Conservation (phyloP, 257 asterid genomes). For the Cordia subcordata region DNA sequence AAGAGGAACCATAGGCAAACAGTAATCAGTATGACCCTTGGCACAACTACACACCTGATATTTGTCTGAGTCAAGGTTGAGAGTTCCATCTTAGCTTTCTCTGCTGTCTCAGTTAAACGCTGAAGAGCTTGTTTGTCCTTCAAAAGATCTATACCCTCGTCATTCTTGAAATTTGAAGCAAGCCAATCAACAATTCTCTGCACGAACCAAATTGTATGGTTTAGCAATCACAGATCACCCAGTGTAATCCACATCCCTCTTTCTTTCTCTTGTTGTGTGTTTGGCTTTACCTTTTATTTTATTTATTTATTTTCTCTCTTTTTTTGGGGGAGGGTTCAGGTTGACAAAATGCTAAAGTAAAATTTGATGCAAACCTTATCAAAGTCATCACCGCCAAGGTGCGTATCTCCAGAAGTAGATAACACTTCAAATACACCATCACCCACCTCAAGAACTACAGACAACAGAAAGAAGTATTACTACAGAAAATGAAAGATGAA, state of each 20-base stretch:
- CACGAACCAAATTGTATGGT: slow-evolving; percentile 1
- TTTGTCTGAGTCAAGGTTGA: slow-evolving; percentile 89
- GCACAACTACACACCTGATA: slow-evolving; percentile 43
- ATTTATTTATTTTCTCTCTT: too few relatives aligned
- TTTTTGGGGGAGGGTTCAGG: not conserved
- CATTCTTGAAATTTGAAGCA: slow-evolving; percentile 64
- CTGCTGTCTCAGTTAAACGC: slow-evolving; percentile 95
- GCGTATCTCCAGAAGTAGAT: slow-evolving; percentile 83
- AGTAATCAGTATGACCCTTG: not conserved
- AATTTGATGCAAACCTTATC: slow-evolving; percentile 53
- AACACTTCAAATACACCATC: slow-evolving; percentile 49
- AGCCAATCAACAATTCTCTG: slow-evolving; percentile 99
- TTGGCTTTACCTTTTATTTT: too few relatives aligned
- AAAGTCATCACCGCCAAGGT: slow-evolving; percentile 97
- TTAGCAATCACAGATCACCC: not conserved
- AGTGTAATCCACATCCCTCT: not conserved
- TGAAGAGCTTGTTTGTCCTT: slow-evolving; percentile 99
- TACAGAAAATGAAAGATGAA: too few relatives aligned
- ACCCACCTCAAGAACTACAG: slow-evolving; percentile 54
- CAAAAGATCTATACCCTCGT: slow-evolving; percentile 86
- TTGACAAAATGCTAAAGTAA: slow-evolving; percentile 1
- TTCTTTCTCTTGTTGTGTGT: too few relatives aligned
- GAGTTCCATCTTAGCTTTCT: slow-evolving; percentile 97
- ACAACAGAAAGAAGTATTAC: slow-evolving; percentile 4
- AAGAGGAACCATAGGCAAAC: not conserved